Base-by-base conservation (phyloP, 768 basidiomycete genomes). In the Podaxis sp. region DNA sequence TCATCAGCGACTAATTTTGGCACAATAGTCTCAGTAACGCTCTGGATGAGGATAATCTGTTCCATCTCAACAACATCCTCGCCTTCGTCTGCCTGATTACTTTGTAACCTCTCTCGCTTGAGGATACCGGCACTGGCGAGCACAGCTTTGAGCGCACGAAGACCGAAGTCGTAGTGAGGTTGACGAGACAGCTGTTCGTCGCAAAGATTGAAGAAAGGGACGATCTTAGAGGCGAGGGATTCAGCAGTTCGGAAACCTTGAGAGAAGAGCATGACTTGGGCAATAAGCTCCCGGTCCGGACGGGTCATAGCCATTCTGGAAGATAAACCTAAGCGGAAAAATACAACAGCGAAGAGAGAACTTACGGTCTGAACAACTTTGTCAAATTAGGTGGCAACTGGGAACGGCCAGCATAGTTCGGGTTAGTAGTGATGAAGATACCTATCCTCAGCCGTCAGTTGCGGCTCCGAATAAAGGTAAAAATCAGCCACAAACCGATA, bases 191-290 rank as follows among this genome's bases (percentile, higher is more conserved):
- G 82, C 66, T 98, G 96, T 67, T 98, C 97, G 62, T 95, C 89
- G 65, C 97, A 99, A 58, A 99, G 89, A 72, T 96, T 96, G 83
- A 99, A 99, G 81, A 99, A 98, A 0, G 97, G 97, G 10, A 99
- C 97, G 61, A 98, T 92, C 75, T 98, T 98, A 58, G 93, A 93
- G 1, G 97, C 97, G n/a, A 99, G 83, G 0, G 87, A 90, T 74
- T 99, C 97, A 5, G 97, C 97, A 11, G 95, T 95, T 40, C 97
- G 87, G 86, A 98, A 99, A 63, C 97, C 97, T 78, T 98, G 97
- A 18, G 97, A 98, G 79, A 98, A 98, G 50, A 99, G 79, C 92
- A 98, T 95, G 71, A 99, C 97, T 76, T 99, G 97, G 3, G 97
- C 97, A 68, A 99, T 99, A 51, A 99, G 88, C 72, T 99, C 96